phyloP scores from a whole-genome alignment of 2,329 filamentous ascomycete genomes.

The Trichoderma guizhouense region DNA sequence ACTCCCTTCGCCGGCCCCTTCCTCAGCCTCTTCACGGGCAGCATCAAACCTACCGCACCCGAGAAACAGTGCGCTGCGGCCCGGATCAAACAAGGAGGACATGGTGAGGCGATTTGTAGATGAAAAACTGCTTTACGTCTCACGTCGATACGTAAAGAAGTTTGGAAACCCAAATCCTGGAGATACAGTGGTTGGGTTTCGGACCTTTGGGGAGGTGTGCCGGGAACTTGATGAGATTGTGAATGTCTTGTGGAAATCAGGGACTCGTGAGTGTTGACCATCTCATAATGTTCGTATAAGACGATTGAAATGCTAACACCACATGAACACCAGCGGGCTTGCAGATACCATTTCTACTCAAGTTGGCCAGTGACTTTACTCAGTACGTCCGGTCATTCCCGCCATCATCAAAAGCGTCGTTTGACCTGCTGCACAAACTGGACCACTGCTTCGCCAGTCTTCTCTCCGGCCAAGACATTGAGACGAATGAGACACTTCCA shows the following conservation, averaged over 20 bases:
- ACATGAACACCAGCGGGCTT: conserved; percentile 57
- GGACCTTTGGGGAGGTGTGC: conserved; percentile 65
- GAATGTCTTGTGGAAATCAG: conserved; percentile 81
- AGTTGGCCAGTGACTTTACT: conserved; percentile 68
- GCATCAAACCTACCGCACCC: conserved; percentile 52
- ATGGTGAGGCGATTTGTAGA: conserved; percentile 57
- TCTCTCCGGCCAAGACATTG: conserved; percentile 62
- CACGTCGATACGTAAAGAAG: conserved; percentile 60
- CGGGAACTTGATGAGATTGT: conserved; percentile 71
- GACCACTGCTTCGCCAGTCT: conserved; percentile 81
- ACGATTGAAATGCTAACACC: not conserved
- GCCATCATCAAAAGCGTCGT: conserved; percentile 58
- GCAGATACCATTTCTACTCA: conserved; percentile 80
- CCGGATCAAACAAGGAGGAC: conserved; percentile 59
- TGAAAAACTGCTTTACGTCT: conserved; percentile 50
- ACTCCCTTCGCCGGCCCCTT: conserved; percentile 55
- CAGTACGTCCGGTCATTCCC: conserved; percentile 71
- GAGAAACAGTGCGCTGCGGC: conserved; percentile 47
- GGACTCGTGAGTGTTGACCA: conserved; percentile 63
- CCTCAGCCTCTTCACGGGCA: conserved; percentile 41
- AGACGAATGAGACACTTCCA: conserved; percentile 62
- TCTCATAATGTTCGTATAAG: not conserved
- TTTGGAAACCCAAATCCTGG: conserved; percentile 44
- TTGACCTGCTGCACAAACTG: conserved; percentile 70
- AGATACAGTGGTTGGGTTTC: conserved; percentile 52